Evolutionary conservation across 2,329 filamentous ascomycete species (phyloP).

Genomic region (Colletotrichum viniferum): DNA sequence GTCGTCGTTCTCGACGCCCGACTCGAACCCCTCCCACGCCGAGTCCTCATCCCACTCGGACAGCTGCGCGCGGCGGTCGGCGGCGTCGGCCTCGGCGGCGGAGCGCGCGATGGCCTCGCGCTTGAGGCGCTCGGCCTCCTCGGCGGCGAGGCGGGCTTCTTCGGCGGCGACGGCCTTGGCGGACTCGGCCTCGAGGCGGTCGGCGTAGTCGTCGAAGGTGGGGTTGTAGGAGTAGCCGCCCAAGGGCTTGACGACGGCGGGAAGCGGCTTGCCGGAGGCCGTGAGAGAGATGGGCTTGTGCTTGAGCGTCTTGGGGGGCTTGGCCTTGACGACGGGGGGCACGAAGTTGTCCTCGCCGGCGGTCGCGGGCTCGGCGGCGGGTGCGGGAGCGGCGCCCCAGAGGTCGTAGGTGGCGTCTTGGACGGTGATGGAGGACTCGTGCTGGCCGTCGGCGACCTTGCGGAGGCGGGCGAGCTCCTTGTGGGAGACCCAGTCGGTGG

Average conservation of each 20-base stretch:
- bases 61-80: conserved; percentile 67
- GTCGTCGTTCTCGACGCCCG: conserved; percentile 76
- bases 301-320: conserved; percentile 76
- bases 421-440: conserved; percentile 57
- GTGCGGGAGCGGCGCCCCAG: conserved; percentile 61
- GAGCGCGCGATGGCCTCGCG: conserved; percentile 72
- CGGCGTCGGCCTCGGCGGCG: conserved; percentile 76
- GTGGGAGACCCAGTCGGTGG: conserved; percentile 78
- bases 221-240: conserved; percentile 95
- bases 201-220: conserved; percentile 82
- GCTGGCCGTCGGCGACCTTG: conserved; percentile 77
- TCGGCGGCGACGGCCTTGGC: conserved; percentile 81
- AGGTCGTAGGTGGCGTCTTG: conserved; percentile 77
- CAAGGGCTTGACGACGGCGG: conserved; percentile 78
- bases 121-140: conserved; percentile 69
- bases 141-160: conserved; percentile 70
- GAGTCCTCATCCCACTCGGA: conserved; percentile 85
- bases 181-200: conserved; percentile 74
- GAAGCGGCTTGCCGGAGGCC: conserved; percentile 79
- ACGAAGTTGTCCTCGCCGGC: conserved; percentile 61
- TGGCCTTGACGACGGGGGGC: conserved; percentile 66
- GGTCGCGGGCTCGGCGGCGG: conserved; percentile 33
- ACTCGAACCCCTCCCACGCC: conserved; percentile 90
- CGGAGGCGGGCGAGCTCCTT: conserved; percentile 83
- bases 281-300: conserved; percentile 80